Evolutionary conservation across 805 yeast genomes (phyloP).

Genomic region (Wickerhamiella hasegawae): DNA sequence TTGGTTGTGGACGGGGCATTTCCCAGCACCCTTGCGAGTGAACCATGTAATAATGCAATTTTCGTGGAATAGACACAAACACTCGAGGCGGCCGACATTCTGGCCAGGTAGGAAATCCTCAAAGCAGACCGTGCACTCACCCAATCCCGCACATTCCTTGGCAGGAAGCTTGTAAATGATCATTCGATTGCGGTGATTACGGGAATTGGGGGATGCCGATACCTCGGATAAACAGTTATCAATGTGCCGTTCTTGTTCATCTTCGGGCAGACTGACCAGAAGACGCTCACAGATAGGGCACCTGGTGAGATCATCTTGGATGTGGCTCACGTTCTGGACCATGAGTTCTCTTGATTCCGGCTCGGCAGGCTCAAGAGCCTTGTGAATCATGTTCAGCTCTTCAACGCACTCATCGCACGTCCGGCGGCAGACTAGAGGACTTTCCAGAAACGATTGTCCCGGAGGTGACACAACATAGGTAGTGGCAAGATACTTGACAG

Average conservation of each 20-base stretch:
- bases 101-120: slow-evolving; percentile 80
- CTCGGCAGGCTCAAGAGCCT: slow-evolving; percentile 21
- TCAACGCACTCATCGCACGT: slow-evolving; percentile 63
- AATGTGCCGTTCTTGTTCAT: slow-evolving; percentile 48
- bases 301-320: slow-evolving; percentile 19
- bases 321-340: slow-evolving; percentile 13
- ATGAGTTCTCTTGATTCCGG: slow-evolving; percentile 8
- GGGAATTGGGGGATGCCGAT: slow-evolving; percentile 22
- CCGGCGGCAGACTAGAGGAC: slow-evolving; percentile 42
- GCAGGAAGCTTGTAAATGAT: slow-evolving; percentile 44
- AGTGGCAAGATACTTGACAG: slow-evolving; percentile 39
- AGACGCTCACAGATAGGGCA: slow-evolving; percentile 26
- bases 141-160: slow-evolving; percentile 23
- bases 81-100: slow-evolving; percentile 80
- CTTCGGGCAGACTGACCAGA: slow-evolving; percentile 16
- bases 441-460: slow-evolving; percentile 30
- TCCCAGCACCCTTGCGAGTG: slow-evolving; percentile 64
- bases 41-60: slow-evolving; percentile 88
- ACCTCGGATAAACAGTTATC: slow-evolving; percentile 44
- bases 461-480: slow-evolving; percentile 44
- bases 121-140: slow-evolving; percentile 87
- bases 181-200: slow-evolving; percentile 54
- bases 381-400: slow-evolving; percentile 37
- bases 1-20: slow-evolving; percentile 63
- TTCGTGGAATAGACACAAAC: slow-evolving; percentile 88